These are phyloP conservation scores for Crithidia fasciculata DNA, from an alignment of 208 protist genomes.

Conservation along the genomic window DNA sequence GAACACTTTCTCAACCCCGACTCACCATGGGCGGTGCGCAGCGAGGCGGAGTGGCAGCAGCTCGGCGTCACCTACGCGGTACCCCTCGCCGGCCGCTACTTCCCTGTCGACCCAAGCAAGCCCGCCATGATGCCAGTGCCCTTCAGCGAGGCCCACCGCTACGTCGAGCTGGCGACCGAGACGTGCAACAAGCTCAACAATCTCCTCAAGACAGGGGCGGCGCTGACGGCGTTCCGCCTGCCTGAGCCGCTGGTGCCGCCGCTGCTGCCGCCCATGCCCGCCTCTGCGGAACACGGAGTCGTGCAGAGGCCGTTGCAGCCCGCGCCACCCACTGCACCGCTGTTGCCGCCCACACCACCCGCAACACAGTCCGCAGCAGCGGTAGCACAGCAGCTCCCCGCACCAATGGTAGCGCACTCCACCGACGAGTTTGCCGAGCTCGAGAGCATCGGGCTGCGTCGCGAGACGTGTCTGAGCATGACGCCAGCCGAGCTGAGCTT, in stretches of 20 bases:
- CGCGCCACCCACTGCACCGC: background rate
- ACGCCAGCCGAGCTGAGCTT: slow-evolving; percentile 31
- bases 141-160: slow-evolving; percentile 37
- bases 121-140: slow-evolving; percentile 30
- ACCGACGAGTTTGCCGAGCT: slow-evolving; percentile 15
- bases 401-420: background rate
- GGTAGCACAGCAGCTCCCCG: background rate
- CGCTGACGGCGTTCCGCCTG: slow-evolving; percentile 24
- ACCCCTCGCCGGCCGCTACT: slow-evolving; percentile 48
- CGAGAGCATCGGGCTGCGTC: slow-evolving; percentile 26
- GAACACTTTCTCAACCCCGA: slow-evolving; percentile 40
- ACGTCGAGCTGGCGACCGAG: slow-evolving; percentile 35
- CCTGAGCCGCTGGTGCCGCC: background rate
- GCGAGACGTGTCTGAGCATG: slow-evolving; percentile 32
- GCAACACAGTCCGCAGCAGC: slow-evolving; percentile 4
- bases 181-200: slow-evolving; percentile 31
- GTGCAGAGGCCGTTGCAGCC: background rate
- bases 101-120: slow-evolving; percentile 36
- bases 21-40: slow-evolving; percentile 52
- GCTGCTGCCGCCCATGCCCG: background rate
- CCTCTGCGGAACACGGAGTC: background rate
- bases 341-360: background rate
- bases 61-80: slow-evolving; percentile 60
- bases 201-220: slow-evolving; percentile 30
- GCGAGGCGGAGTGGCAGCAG: slow-evolving; percentile 45